Percentiles rank a stretch among this genome's conserved stretches.
Conservation (phyloP, 2,329 filamentous ascomycete species). For the Elsinoe australis region DNA sequence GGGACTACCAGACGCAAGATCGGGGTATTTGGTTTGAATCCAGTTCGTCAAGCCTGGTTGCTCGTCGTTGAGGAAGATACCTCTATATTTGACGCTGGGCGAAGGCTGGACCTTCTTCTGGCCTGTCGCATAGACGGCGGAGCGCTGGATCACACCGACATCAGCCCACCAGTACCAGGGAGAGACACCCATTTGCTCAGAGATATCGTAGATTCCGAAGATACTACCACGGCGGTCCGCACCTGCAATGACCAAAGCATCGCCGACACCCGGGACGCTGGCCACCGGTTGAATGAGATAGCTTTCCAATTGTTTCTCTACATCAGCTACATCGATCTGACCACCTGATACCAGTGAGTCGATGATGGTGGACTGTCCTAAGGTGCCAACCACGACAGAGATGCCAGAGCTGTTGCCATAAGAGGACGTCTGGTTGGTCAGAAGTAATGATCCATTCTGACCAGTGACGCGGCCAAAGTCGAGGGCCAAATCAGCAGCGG, state of each 20-base stretch:
- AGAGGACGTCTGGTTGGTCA: slow-evolving; percentile 32
- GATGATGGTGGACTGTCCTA: slow-evolving; percentile 54
- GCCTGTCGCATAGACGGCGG: slow-evolving; percentile 49
- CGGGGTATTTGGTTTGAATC: slow-evolving; percentile 49
- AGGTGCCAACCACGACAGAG: slow-evolving; percentile 58
- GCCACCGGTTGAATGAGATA: slow-evolving; percentile 55
- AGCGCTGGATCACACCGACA: slow-evolving; percentile 46
- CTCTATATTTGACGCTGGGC: slow-evolving; percentile 59
- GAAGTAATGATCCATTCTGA: slow-evolving; percentile 48
- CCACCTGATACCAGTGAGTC: slow-evolving; percentile 49
- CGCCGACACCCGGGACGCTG: slow-evolving; percentile 46
- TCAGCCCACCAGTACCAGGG: slow-evolving; percentile 65
- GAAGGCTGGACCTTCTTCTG: slow-evolving; percentile 50
- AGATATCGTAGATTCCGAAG: slow-evolving; percentile 63
- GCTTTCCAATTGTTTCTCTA: slow-evolving; percentile 61
- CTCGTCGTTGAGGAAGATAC: slow-evolving; percentile 65
- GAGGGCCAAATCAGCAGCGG: slow-evolving; percentile 57
- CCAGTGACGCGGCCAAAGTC: slow-evolving; percentile 68
- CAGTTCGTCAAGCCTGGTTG: slow-evolving; percentile 60
- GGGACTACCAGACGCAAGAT: slow-evolving; percentile 24
- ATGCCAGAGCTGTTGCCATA: slow-evolving; percentile 39
- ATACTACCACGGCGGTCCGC: slow-evolving; percentile 61
- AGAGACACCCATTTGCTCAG: slow-evolving; percentile 65
- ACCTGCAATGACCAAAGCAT: slow-evolving; percentile 58
- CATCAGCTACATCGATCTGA: slow-evolving; percentile 50